Evolutionary conservation across 306 rosid species (phyloP).

Genomic region (Cicer arietinum): DNA sequence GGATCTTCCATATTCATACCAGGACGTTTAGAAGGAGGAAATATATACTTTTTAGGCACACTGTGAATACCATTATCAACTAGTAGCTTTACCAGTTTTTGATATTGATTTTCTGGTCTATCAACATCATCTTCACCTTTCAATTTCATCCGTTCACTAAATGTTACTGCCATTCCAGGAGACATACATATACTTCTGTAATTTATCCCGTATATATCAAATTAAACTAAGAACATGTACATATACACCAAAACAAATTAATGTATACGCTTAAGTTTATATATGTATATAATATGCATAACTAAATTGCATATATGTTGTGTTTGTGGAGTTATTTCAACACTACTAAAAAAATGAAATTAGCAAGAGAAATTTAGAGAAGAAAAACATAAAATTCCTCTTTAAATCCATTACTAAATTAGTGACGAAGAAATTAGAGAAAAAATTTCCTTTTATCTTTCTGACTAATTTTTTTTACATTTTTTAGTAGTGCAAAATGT

Average conservation of each 20-base stretch:
- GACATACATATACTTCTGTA: constrained; percentile 46
- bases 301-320: no score
- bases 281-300: not conserved
- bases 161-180: constrained; percentile 53
- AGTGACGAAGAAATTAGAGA: no score
- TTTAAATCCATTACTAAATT: no score
- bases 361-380: no score
- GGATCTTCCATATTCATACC: not conserved
- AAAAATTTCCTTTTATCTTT: no score
- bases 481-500: no score
- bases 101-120: constrained; percentile 44
- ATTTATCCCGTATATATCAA: constrained; percentile 19
- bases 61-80: constrained; percentile 61
- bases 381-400: no score
- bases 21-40: constrained; percentile 71
- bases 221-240: constrained; percentile 3
- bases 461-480: no score
- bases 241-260: no score
- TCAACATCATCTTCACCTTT: not conserved
- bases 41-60: constrained; percentile 69
- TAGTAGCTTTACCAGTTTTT: constrained; percentile 75
- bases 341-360: no score
- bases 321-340: no score
- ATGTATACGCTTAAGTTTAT: no score
- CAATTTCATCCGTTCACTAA: not conserved